Evolutionary conservation across 495 filamentous ascomycete genomes (phyloP).

Genomic region (Melanomma pulvis-pyrius): DNA sequence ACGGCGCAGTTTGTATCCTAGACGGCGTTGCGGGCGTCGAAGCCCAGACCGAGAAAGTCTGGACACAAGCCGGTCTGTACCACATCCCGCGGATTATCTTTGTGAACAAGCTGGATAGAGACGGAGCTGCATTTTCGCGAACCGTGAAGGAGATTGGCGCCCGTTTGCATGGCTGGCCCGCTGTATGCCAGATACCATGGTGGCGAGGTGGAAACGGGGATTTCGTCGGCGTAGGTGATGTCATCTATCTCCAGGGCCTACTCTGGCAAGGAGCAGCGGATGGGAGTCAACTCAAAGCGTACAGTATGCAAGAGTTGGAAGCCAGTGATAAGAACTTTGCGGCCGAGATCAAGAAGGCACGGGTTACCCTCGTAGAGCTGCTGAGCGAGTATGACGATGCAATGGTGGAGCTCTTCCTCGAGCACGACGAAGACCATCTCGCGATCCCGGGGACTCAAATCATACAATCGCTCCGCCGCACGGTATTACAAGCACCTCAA

Average conservation of each 20-base stretch:
- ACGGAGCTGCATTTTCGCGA: slow-evolving; percentile 85
- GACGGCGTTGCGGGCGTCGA: slow-evolving; percentile 97
- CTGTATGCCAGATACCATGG: slow-evolving; percentile 94
- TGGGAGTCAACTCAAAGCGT: slow-evolving; percentile 62
- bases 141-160: slow-evolving; percentile 84
- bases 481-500: slow-evolving; percentile 60
- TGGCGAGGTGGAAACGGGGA: slow-evolving; percentile 73
- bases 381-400: slow-evolving; percentile 85
- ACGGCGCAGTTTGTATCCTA: slow-evolving; percentile 93
- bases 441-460: slow-evolving; percentile 67
- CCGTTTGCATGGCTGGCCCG: slow-evolving; percentile 79
- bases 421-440: slow-evolving; percentile 70
- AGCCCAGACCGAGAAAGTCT: slow-evolving; percentile 97
- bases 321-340: slow-evolving; percentile 56
- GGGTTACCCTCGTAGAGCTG: slow-evolving; percentile 75
- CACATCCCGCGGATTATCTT: slow-evolving; percentile 85
- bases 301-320: slow-evolving; percentile 55
- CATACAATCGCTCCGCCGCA: slow-evolving; percentile 70
- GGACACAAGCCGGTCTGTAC: slow-evolving; percentile 84
- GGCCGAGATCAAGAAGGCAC: slow-evolving; percentile 74
- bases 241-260: slow-evolving; percentile 59
- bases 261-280: slow-evolving; percentile 66
- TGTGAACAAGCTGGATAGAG: slow-evolving; percentile 94
- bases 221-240: slow-evolving; percentile 82
- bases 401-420: slow-evolving; percentile 81